Evolutionary conservation across 805 yeast genomes (phyloP).

Genomic region (Metschnikowia corniflorae): DNA sequence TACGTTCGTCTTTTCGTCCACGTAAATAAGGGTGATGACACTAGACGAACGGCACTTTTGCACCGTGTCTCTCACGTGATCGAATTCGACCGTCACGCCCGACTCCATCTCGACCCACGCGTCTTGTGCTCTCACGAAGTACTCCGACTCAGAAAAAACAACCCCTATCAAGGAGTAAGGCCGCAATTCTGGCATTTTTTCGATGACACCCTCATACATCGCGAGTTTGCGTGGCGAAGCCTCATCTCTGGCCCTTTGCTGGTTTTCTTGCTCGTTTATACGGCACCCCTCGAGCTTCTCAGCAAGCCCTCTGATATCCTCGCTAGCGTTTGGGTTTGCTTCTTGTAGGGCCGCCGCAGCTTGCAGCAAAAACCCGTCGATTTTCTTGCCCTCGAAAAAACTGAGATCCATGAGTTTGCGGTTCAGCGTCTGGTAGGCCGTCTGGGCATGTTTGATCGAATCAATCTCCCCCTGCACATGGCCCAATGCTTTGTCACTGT

Average conservation of each 20-base stretch:
- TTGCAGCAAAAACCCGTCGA: conserved; percentile 25
- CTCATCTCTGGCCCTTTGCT: conserved; percentile 18
- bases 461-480: conserved; percentile 21
- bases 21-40: conserved; percentile 16
- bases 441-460: conserved; percentile 14
- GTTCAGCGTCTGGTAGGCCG: conserved; percentile 20
- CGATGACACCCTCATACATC: conserved; percentile 10
- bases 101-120: conserved; percentile 16
- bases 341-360: conserved; percentile 20
- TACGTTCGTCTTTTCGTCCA: conserved; percentile 4
- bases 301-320: conserved; percentile 20
- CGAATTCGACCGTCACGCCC: conserved; percentile 13
- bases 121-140: conserved; percentile 14
- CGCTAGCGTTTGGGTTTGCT: conserved; percentile 19
- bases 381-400: conserved; percentile 39
- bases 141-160: conserved; percentile 29
- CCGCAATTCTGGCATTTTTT: conserved; percentile 12
- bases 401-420: conserved; percentile 29
- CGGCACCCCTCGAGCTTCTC: conserved; percentile 20
- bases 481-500: conserved; percentile 21
- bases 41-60: conserved; percentile 10
- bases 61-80: conserved; percentile 7
- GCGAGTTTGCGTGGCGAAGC: conserved; percentile 11
- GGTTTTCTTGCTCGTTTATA: conserved; percentile 20
- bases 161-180: conserved; percentile 30